Evolutionary conservation across 768 basidiomycete genomes (phyloP), one percentile per base, ranked within the genome.

Genomic region (Pseudohyphozyma bogoriensis): DNA sequence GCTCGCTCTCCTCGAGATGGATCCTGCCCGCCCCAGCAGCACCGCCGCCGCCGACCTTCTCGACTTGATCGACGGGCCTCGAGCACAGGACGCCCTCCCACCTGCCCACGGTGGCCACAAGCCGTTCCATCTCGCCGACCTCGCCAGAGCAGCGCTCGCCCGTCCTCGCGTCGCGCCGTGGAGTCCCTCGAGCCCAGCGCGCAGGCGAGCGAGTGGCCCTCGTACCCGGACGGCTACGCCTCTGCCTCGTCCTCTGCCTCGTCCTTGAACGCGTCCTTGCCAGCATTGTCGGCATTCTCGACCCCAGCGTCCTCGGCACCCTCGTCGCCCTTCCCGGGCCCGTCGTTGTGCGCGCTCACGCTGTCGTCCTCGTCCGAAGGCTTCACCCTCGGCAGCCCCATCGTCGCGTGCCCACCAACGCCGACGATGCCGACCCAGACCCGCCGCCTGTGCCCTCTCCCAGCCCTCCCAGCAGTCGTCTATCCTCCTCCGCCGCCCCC

Each of bases 271-370:
- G 20, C n/a, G n/a, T n/a, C n/a, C n/a, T n/a, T n/a, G n/a, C n/a
- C n/a, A n/a, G n/a, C 15, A 12, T 50, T 31, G 29, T 31, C 29
- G 10, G 28, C 24, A 18, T 15, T 15, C n/a, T 50, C 47, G 16
- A 26, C 51, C 35, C 51, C 51, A 18, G 35, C 37, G 33, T 51
- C 45, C 45, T 47, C 44, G 42, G 40, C 37, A 42, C 60, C 64
- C 16, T 61, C 64, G 46, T 66, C 64, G n/a, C n/a, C n/a, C n/a
- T n/a, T n/a, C n/a, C n/a, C n/a, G n/a, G n/a, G n/a, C n/a, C n/a
- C n/a, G n/a, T n/a, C n/a, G n/a, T n/a, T n/a, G n/a, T 66, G 64
- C 58, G 51, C 64, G 29, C 61, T 66, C 60, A 66, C 64, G 22
- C 64, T 60, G 31, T 62, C 64, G 2, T 66, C 64, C 3, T 62